Percentiles rank a stretch among this genome's conserved stretches.
Conservation (phyloP, 345 rosid species). For the Cardamine occulta region DNA sequence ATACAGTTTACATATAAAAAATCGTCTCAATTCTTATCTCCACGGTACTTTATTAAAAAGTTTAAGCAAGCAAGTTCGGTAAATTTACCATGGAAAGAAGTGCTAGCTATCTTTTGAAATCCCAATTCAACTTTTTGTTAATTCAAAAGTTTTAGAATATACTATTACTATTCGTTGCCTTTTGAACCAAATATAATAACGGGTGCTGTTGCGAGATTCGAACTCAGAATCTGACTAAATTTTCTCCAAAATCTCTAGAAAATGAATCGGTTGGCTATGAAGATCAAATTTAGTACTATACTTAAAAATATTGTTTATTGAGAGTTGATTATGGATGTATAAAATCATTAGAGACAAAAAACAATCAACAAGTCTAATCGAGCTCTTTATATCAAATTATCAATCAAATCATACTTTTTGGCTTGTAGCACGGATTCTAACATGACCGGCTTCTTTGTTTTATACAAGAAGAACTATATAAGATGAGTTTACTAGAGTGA, state of each 20-base stretch:
- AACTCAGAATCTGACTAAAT: neutral
- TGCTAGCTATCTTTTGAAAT: neutral
- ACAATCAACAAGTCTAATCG: constrained; percentile 32
- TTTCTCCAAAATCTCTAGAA: neutral
- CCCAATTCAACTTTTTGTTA: neutral
- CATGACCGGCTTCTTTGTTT: constrained; percentile 19
- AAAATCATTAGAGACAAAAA: neutral
- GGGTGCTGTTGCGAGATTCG: too few species aligned
- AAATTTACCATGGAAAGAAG: neutral
- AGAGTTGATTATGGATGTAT: neutral
- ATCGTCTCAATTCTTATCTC: neutral
- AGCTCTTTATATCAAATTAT: constrained; percentile 24
- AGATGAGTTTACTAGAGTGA: neutral
- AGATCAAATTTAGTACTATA: neutral
- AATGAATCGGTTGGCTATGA: neutral
- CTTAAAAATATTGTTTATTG: neutral
- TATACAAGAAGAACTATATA: neutral
- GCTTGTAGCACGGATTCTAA: constrained; percentile 35
- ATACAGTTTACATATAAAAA: neutral
- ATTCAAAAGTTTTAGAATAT: neutral
- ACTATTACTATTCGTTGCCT: neutral
- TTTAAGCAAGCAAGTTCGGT: neutral
- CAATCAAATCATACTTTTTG: constrained; percentile 31
- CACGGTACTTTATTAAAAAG: neutral
- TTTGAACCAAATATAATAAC: neutral